Percentiles rank a stretch among this genome's conserved stretches.
Conservation (phyloP, 139 green algal genomes). For the Gonium pectorale region DNA sequence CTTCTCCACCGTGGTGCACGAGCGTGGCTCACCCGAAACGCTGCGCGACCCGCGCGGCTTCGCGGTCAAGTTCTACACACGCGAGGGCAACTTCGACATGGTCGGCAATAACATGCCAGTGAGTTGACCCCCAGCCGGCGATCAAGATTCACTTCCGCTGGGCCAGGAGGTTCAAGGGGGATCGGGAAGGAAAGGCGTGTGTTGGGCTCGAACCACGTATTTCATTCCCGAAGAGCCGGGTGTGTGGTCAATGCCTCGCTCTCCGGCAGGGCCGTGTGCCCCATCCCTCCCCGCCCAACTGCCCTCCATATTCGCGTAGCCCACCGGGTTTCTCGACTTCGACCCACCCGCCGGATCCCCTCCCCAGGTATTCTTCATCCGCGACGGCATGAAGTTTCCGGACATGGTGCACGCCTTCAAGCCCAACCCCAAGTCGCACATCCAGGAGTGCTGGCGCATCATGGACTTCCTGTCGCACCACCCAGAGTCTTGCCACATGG, state of each 20-base stretch:
- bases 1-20: conserved; percentile 94
- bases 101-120: conserved; percentile 95
- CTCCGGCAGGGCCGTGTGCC: no score
- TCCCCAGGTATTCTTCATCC: conserved; percentile 86
- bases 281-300: no score
- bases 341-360: neutral
- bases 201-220: no score
- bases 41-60: conserved; percentile 95
- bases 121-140: no score
- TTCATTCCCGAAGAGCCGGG: no score
- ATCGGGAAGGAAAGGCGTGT: no score
- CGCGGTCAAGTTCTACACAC: conserved; percentile 98
- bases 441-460: conserved; percentile 96
- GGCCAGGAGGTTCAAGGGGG: no score
- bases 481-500: conserved; percentile 94
- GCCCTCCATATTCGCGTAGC: no score
- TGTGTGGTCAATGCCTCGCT: no score
- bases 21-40: conserved; percentile 88
- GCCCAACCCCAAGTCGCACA: conserved; percentile 96
- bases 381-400: conserved; percentile 97
- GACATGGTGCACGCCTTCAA: conserved; percentile 98
- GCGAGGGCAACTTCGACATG: conserved; percentile 94
- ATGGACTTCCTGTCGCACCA: conserved; percentile 97
- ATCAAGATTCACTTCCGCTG: no score
- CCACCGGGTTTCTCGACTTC: neutral